These are phyloP conservation scores for Aspergillus tamarii DNA, from an alignment of 2,329 filamentous ascomycete species.

Conservation along the genomic window DNA sequence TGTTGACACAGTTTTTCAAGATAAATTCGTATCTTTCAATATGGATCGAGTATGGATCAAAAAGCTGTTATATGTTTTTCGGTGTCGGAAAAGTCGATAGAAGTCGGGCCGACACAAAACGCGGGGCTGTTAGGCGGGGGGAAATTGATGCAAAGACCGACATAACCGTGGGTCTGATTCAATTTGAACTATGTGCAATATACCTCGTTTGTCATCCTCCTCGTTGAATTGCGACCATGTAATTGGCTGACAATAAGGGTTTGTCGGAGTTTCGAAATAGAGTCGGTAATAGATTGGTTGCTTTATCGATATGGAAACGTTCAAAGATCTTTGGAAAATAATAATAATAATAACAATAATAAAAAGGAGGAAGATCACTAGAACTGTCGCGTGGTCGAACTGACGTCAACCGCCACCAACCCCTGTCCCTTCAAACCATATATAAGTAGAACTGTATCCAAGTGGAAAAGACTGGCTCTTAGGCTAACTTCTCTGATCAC, in stretches of 20 bases:
- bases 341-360: too few relatives aligned
- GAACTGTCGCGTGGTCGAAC: background rate
- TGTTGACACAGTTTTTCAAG: constrained; percentile 18
- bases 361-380: background rate
- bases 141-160: constrained; percentile 15
- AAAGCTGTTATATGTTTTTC: constrained; percentile 3
- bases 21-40: background rate
- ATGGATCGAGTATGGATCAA: background rate
- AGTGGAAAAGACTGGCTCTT: background rate
- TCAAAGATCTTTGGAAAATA: too few relatives aligned
- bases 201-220: background rate
- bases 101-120: constrained; percentile 3
- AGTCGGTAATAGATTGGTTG: background rate
- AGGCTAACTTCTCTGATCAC: background rate
- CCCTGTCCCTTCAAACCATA: background rate
- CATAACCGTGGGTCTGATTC: constrained; percentile 15
- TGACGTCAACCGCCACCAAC: constrained; percentile 9
- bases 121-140: constrained; percentile 30
- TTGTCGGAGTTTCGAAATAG: background rate
- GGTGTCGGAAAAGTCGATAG: constrained; percentile 7
- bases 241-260: background rate
- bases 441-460: background rate
- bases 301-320: too few relatives aligned
- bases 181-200: background rate
- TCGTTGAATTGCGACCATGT: background rate